These are phyloP conservation scores for Hygrocybe coccinea DNA, from an alignment of 768 basidiomycete genomes.

Conservation along the genomic window DNA sequence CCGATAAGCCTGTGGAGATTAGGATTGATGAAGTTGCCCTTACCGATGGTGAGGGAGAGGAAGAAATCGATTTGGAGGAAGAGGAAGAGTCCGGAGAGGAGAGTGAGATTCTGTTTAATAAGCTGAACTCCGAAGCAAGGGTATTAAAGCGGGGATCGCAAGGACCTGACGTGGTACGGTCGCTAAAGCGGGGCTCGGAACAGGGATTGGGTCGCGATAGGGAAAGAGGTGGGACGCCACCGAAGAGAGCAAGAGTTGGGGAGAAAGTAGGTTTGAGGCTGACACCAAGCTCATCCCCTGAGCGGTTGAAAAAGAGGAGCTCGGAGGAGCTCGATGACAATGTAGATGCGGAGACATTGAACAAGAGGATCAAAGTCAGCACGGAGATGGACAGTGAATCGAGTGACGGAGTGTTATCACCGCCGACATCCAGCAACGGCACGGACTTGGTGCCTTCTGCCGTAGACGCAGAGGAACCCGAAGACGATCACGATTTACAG, in stretches of 20 bases:
- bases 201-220: constrained; percentile 5
- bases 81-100: constrained; percentile 17
- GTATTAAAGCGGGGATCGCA: neutral
- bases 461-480: neutral
- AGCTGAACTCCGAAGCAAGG: neutral
- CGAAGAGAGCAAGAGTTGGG: constrained; percentile 15
- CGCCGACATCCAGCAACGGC: neutral
- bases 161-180: neutral
- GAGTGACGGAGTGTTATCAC: neutral
- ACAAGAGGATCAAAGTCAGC: constrained; percentile 4
- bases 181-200: constrained; percentile 17
- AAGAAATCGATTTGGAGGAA: constrained; percentile 21
- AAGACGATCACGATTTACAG: neutral
- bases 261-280: constrained; percentile 7
- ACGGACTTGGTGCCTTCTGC: neutral
- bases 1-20: constrained; percentile 26
- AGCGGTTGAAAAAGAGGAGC: constrained; percentile 41
- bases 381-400: neutral
- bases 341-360: constrained; percentile 1
- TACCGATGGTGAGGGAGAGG: constrained; percentile 33
- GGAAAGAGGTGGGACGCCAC: constrained; percentile 10
- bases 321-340: constrained; percentile 45
- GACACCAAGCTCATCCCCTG: constrained; percentile 13
- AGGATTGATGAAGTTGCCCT: constrained; percentile 24
- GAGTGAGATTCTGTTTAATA: neutral